Evolutionary conservation across 1,139 yeast genomes (phyloP), one percentile per base, ranked within the genome.

Genomic region (Yamadazyma epiphylla): DNA sequence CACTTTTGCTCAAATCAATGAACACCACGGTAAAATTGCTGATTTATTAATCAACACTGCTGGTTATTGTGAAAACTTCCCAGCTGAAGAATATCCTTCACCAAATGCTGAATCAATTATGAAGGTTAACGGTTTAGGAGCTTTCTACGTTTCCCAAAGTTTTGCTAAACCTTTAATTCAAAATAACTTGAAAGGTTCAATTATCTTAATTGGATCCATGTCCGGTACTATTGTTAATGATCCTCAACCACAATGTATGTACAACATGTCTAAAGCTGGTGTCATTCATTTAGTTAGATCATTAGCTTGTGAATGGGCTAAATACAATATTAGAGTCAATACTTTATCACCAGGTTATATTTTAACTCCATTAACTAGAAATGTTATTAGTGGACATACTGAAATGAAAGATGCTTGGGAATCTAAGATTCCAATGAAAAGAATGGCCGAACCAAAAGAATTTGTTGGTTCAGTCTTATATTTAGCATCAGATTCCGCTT

Each of bases 41-140:
- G 76, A 79, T 46, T 62, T 82, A 39, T 69, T 84, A 46, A 70
- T 84, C 39, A 83, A 84, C 61, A 70, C 87, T 29, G 94, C 94
- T 9, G 94, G 94, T n/a, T 84, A 80, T 64, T 80, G 87, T 53
- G 88, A 82, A 54, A 82, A 80, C 61, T 75, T 70, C 58, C 74
- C 86, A 3, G 94, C 94, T 17, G 76, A 80, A 47, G 85, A 81
- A 30, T 84, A 83, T 58, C 89, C 91, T 13, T 74, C 86, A 22
- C 52, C 58, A 32, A 80, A 79, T 48, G 85, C 88, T 32, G 86
- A 80, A 48, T 70, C 73, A 20, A 61, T 84, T 38, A 68, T 81
- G 59, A 74, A 79, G 49, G 94, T 83, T 36, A 83, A 84, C 56
- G 72, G 83, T 16, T 64, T 81, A 55, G 94, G 94, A 11, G 77